Conservation (phyloP, 2,329 filamentous ascomycete genomes). For the Rhynchosporium agropyri region DNA sequence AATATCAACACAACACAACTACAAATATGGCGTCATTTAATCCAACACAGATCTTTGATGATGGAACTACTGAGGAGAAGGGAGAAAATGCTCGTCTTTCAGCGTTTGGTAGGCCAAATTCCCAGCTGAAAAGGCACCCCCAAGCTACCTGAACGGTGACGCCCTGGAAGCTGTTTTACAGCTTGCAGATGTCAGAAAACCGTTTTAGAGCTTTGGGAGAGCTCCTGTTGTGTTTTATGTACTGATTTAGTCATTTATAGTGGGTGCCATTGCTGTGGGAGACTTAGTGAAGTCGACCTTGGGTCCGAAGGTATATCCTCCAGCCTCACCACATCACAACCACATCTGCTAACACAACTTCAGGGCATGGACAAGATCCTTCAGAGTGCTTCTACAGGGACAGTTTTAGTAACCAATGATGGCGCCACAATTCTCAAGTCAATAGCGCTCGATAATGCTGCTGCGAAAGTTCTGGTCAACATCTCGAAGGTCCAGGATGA, state of each 20-base stretch:
- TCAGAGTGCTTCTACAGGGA: conserved; percentile 86
- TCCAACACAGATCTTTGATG: conserved; percentile 96
- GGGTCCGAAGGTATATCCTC: conserved; percentile 62
- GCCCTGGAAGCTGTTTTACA: background rate
- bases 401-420: conserved; percentile 99
- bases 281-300: conserved; percentile 97
- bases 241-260: conserved; percentile 42
- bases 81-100: conserved; percentile 98
- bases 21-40: conserved; percentile 61
- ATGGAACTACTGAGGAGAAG: conserved; percentile 96
- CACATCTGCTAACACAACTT: conserved; percentile 2
- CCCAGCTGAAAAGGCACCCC: background rate
- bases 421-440: conserved; percentile 98
- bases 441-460: conserved; percentile 97
- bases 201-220: too few relatives aligned
- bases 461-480: conserved; percentile 97
- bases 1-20: conserved; percentile 21
- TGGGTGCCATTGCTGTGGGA: conserved; percentile 96
- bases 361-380: conserved; percentile 78
- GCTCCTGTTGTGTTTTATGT: background rate
- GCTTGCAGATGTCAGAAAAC: background rate
- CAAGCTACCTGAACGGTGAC: background rate
- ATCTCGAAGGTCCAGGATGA: conserved; percentile 99
- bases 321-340: background rate
- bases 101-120: conserved; percentile 61